A percentile compares a stretch with the other conserved stretches of the same genome.
phyloP scores from a whole-genome alignment of 2,329 filamentous ascomycete genomes.

The Paecilomyces sp. region DNA sequence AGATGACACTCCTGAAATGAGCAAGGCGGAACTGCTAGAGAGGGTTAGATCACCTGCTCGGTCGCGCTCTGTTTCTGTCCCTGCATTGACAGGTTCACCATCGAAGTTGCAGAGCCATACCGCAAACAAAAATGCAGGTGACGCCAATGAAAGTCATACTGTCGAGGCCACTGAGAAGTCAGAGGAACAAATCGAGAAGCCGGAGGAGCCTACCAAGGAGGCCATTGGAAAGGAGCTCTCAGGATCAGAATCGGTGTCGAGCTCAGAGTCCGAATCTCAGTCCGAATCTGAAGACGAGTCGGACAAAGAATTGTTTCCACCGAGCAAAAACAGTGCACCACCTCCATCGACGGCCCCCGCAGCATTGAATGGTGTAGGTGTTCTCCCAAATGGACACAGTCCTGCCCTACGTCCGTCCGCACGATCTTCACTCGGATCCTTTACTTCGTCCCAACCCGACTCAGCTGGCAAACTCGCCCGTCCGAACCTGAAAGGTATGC shows the following conservation, averaged over 20 bases:
- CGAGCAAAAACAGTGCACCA: neutral
- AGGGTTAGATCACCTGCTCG: neutral
- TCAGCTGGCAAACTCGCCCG: neutral
- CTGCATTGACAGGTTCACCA: neutral
- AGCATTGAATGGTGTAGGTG: neutral
- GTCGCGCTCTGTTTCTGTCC: neutral
- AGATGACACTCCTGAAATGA: neutral
- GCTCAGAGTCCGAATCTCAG: neutral
- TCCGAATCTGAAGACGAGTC: conserved; percentile 11
- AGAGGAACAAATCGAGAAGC: neutral
- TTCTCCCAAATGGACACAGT: neutral
- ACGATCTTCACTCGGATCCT: neutral
- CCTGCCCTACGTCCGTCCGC: neutral
- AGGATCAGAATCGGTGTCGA: neutral
- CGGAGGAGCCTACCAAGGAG: neutral
- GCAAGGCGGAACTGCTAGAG: conserved; percentile 2
- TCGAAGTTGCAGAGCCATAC: neutral
- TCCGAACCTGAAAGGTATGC: neutral
- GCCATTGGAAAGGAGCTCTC: neutral
- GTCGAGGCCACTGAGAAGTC: neutral
- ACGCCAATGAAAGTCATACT: neutral
- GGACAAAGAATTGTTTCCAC: conserved; percentile 3
- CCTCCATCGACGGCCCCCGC: neutral
- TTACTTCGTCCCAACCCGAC: neutral
- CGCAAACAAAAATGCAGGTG: neutral